phyloP scores from a whole-genome alignment of 768 basidiomycete genomes.

The Psilocybe cyanescens region DNA sequence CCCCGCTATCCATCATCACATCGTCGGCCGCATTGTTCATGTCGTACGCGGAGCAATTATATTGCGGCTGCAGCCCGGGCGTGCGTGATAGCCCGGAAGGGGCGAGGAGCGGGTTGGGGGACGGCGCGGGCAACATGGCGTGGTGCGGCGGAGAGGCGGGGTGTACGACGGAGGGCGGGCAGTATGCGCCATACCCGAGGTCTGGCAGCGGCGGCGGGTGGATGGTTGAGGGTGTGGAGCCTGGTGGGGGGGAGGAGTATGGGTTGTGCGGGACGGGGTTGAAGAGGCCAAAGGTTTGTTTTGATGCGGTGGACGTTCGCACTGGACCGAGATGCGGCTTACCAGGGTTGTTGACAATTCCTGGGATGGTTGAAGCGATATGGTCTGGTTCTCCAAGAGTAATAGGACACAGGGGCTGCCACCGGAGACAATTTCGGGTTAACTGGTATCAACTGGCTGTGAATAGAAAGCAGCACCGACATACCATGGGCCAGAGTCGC shows the following conservation, averaged over 20 bases:
- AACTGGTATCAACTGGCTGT: too few relatives aligned
- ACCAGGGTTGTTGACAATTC: too few relatives aligned
- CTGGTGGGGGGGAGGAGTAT: slow-evolving; percentile 26
- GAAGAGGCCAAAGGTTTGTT: slow-evolving; percentile 35
- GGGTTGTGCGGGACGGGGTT: slow-evolving; percentile 35
- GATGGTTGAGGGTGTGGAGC: slow-evolving; percentile 16
- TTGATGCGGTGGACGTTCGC: too few relatives aligned
- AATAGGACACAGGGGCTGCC: too few relatives aligned
- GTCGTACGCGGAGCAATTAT: slow-evolving; percentile 35
- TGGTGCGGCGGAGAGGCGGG: slow-evolving; percentile 22
- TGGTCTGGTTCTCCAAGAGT: too few relatives aligned
- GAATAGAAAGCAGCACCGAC: too few relatives aligned
- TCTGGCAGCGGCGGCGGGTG: slow-evolving; percentile 19
- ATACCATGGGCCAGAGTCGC: too few relatives aligned
- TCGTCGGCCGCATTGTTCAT: slow-evolving; percentile 44
- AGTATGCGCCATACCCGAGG: slow-evolving; percentile 2
- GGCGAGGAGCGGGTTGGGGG: slow-evolving; percentile 6
- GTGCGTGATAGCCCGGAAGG: slow-evolving; percentile 15
- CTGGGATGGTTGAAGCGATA: too few relatives aligned
- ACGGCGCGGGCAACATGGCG: slow-evolving; percentile 3
- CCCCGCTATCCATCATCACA: slow-evolving; percentile 54
- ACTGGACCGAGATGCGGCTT: too few relatives aligned
- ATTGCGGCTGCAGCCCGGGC: background rate
- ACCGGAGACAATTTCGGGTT: too few relatives aligned
- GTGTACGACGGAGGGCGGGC: slow-evolving; percentile 14